A percentile compares a stretch with the other conserved stretches of the same genome.
Evolutionary conservation across 2,329 filamentous ascomycete species (phyloP).

Genomic region (Ophiostoma angusticollis): DNA sequence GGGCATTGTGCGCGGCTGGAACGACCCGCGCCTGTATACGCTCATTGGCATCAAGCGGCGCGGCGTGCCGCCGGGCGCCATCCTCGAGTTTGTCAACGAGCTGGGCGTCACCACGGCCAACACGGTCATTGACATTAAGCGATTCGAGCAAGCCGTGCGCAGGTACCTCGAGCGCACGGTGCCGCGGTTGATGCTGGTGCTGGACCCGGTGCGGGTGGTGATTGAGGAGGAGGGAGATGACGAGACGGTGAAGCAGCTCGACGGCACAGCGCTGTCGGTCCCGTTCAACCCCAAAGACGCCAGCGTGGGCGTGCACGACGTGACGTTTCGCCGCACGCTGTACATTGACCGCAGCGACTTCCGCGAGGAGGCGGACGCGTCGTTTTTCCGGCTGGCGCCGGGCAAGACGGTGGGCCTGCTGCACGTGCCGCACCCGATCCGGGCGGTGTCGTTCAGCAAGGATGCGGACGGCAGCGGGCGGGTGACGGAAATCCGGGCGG

Average conservation of each 20-base stretch:
- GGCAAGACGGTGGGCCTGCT: constrained; percentile 60
- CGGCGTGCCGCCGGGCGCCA: constrained; percentile 77
- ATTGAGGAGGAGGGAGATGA: constrained; percentile 63
- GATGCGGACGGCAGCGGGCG: constrained; percentile 41
- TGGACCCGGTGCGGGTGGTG: constrained; percentile 71
- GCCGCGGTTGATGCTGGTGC: constrained; percentile 75
- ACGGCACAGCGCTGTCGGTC: constrained; percentile 46
- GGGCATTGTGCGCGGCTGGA: constrained; percentile 70
- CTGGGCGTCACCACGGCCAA: constrained; percentile 77
- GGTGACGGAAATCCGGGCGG: constrained; percentile 48
- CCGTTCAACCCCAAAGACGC: constrained; percentile 78
- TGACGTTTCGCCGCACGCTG: constrained; percentile 59
- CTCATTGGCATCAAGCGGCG: constrained; percentile 72
- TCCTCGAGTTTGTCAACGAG: constrained; percentile 82
- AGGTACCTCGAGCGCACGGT: constrained; percentile 80
- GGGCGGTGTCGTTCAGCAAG: constrained; percentile 54
- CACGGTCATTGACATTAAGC: constrained; percentile 64
- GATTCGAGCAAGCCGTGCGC: constrained; percentile 77
- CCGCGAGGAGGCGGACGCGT: constrained; percentile 55
- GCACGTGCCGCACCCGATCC: constrained; percentile 57
- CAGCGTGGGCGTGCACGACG: constrained; percentile 46
- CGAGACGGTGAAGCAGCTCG: constrained; percentile 25
- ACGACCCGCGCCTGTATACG: constrained; percentile 83
- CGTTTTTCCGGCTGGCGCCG: constrained; percentile 68
- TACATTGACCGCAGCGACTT: constrained; percentile 80